Evolutionary conservation across 2,329 filamentous ascomycete species (phyloP), one percentile per base, ranked within the genome.

Genomic region (Cladosporium oxysporum): DNA sequence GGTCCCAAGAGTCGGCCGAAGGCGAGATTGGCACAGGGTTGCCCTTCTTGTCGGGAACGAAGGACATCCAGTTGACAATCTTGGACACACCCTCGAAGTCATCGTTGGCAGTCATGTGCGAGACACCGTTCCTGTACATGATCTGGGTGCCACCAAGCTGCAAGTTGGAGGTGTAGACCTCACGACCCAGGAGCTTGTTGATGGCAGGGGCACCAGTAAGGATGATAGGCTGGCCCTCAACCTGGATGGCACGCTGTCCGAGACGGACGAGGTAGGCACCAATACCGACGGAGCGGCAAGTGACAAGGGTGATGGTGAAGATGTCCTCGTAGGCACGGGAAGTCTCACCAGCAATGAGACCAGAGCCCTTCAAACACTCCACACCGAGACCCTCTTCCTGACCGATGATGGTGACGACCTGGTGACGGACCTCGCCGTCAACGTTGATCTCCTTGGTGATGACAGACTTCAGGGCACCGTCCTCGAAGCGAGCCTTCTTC

Each of bases 81-180:
- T 96, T 96, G 75, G 91, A 93, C 26, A 99, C 91, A 87, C 95
- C 95, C 75, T 94, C 93, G 74, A 99, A 98, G 83, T 99, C 95
- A 76, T 99, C 94, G 73, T 90, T 91, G 75, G 95, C 95, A 72
- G 94, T 97, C 91, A 98, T 94, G 84, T 99, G 95, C 26, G 95
- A 98, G 50, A 99, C 95, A 88, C 95, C 95, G 79, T 99, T 99
- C 83, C 92, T 93, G 88, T 99, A 98, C 95, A 99, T 99, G 86
- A 99, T 99, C 82, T 99, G 95, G n/a, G 95, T 99, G 74, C 95
- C 95, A 88, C 95, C 95, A 71, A 99, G 92, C 84, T 99, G 95
- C 76, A 99, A 83, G 86, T 99, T 99, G 68, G 95, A 98, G 28
- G 95, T 97, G 84, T 99, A 99, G 33, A 99, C 94, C 81, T 99